Evolutionary conservation across 768 basidiomycete genomes (phyloP).

Genomic region (Chalciporus chontae): DNA sequence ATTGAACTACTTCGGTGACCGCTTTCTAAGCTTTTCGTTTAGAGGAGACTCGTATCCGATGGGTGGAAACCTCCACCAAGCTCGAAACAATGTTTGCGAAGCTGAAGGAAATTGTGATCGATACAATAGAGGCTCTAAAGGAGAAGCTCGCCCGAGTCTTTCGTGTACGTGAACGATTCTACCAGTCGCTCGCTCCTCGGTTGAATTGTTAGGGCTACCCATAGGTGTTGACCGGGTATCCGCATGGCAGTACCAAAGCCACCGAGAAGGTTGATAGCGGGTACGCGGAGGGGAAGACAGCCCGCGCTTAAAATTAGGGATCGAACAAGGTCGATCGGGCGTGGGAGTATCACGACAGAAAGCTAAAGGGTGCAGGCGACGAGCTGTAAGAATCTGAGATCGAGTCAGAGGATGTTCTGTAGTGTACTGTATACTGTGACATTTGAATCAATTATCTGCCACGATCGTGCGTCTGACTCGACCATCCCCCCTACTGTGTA

Average conservation of each 20-base stretch:
- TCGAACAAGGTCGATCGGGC: slow-evolving; percentile 25
- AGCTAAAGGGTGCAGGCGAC: slow-evolving; percentile 27
- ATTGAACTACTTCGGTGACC: background rate
- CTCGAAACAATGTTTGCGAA: slow-evolving; percentile 55
- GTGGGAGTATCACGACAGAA: slow-evolving; percentile 21
- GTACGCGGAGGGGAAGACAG: slow-evolving; percentile 17
- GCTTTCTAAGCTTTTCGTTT: background rate
- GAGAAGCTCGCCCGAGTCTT: slow-evolving; percentile 59
- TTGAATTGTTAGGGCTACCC: background rate
- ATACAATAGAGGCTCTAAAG: slow-evolving; percentile 69
- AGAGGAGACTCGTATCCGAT: slow-evolving; percentile 80
- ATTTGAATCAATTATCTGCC: too few relatives aligned
- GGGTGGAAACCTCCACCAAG: slow-evolving; percentile 60
- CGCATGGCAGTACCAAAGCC: slow-evolving; percentile 21
- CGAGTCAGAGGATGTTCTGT: too few relatives aligned
- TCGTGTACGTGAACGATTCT: slow-evolving; percentile 20
- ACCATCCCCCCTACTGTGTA: too few relatives aligned
- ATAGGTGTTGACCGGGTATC: slow-evolving; percentile 40
- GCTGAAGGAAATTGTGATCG: slow-evolving; percentile 64
- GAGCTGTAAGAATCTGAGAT: slow-evolving; percentile 25
- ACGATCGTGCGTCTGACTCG: too few relatives aligned
- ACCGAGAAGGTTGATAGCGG: slow-evolving; percentile 31
- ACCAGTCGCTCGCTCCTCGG: background rate
- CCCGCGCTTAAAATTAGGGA: slow-evolving; percentile 13
- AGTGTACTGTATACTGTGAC: too few relatives aligned